Base-by-base conservation (phyloP, 2,329 filamentous ascomycete genomes). In the Cytospora piceae region DNA sequence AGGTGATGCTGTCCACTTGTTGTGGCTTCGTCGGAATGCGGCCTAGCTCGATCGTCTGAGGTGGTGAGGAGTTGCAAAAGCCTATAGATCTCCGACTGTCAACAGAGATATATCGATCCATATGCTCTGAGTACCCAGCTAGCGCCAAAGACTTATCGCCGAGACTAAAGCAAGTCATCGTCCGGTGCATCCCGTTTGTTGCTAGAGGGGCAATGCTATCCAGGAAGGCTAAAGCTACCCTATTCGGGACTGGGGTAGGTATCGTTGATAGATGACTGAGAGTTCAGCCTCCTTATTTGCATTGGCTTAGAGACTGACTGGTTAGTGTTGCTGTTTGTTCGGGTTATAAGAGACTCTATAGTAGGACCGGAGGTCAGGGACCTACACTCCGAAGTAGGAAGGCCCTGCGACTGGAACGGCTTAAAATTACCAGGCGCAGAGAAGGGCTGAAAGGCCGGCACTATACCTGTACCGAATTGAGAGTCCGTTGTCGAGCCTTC, bases 91-190 rank as follows among this genome's bases (percentile, higher is more conserved):
- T 24, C 24, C 63, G 64, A 39, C 63, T 68, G 39, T 67, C 63
- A 15, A 57, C 53, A 2, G 82, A 84, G 27, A 73, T 68, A 8
- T 80, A 81, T 24, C 81, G 77, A 66, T 82, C 77, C 82, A 84
- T 83, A 37, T 63, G 46, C 12, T 57, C 29, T 12, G 65, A 54
- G 49, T 70, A 67, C 17, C 64, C 62, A 17, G 49, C 46, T 3
- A 69, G 68, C 9, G 70, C 69, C 12, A 71, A 72, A 1, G 69
- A 68, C 14, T 67, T 65, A 55, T 70, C 70, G 27, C 52, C 37
- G 37, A 68, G 59, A 3, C 54, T 65, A 46, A 2, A 66, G 42
- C 3, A 78, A 69, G 42, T 74, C 74, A 14, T 73, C 69, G n/a
- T 74, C 73, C 20, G 72, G 68, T 12, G 72, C 70, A 39, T 71